Evolutionary conservation across 176 grass and related monocot genomes (phyloP).

Genomic region (Hyparrhenia diplandra): DNA sequence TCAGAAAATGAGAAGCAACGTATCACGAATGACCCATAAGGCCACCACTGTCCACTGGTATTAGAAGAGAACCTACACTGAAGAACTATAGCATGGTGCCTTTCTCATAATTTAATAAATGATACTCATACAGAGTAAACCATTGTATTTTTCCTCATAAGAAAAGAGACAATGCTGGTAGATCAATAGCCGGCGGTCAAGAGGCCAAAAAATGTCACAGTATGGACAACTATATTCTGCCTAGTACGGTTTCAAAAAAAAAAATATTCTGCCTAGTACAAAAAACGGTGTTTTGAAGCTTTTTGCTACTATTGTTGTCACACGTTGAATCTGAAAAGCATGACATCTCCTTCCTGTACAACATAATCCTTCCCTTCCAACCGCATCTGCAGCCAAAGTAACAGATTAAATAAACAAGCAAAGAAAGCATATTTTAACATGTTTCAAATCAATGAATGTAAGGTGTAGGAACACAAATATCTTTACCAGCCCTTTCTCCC

Average conservation of each 20-base stretch:
- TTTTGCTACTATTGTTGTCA: slow-evolving; percentile 26
- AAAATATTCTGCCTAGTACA: slow-evolving; percentile 3
- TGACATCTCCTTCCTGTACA: slow-evolving; percentile 92
- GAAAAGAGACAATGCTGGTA: neutral
- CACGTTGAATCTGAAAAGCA: slow-evolving; percentile 98
- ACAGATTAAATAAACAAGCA: neutral
- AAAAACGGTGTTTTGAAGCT: neutral
- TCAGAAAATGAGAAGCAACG: too few relatives aligned
- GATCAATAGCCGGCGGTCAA: neutral
- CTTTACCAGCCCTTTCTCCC: slow-evolving; percentile 93
- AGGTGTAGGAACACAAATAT: neutral
- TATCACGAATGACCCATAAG: neutral
- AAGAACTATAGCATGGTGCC: neutral
- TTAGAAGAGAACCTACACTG: neutral
- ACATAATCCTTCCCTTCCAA: slow-evolving; percentile 93
- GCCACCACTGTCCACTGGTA: neutral
- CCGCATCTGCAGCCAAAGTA: slow-evolving; percentile 58
- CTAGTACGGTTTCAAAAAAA: too few relatives aligned
- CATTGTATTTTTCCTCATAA: neutral
- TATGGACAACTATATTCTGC: neutral
- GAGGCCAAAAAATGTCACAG: slow-evolving; percentile 1
- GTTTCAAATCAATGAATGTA: neutral
- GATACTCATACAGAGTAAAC: neutral
- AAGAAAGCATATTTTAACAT: neutral
- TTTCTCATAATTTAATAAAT: neutral